phyloP scores from a whole-genome alignment of 192 early-diverging fungal genomes.

The Gamsiella multidivaricata region DNA sequence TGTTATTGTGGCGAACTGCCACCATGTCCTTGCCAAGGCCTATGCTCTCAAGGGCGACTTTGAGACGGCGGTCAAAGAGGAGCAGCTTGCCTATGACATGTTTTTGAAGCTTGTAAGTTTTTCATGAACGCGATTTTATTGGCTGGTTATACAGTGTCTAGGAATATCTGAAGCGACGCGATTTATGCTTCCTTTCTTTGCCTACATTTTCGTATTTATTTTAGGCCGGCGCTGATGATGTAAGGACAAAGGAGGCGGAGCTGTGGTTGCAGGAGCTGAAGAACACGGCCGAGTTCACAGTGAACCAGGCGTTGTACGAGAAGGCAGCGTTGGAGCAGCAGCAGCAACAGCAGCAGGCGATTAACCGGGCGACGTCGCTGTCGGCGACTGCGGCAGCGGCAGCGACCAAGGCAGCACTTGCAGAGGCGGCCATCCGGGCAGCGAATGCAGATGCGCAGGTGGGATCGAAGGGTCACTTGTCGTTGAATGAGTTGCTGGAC shows the following conservation, averaged over 20 bases:
- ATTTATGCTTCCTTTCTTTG: background rate
- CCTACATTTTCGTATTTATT: constrained; percentile 1
- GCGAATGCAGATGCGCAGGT: constrained; percentile 48
- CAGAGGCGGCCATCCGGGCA: constrained; percentile 46
- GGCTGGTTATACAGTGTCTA: background rate
- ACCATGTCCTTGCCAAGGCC: constrained; percentile 85
- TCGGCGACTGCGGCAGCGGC: constrained; percentile 54
- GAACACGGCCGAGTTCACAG: constrained; percentile 42
- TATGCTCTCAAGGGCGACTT: constrained; percentile 78
- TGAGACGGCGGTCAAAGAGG: constrained; percentile 76
- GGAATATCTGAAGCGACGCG: no score
- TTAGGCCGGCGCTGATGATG: constrained; percentile 77
- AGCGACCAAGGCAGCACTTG: constrained; percentile 39
- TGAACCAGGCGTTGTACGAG: constrained; percentile 43
- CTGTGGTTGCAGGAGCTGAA: constrained; percentile 73
- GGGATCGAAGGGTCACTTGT: constrained; percentile 72
- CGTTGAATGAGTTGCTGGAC: constrained; percentile 82
- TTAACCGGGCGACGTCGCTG: constrained; percentile 20
- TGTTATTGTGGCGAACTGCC: constrained; percentile 56
- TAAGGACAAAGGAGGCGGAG: constrained; percentile 75
- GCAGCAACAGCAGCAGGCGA: constrained; percentile 24
- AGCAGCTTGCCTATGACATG: constrained; percentile 74
- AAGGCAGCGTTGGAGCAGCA: constrained; percentile 29
- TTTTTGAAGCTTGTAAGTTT: constrained; percentile 62
- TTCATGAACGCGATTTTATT: background rate